phyloP scores from a whole-genome alignment of 805 yeast genomes.

The Wickerhamiella domercqiae region DNA sequence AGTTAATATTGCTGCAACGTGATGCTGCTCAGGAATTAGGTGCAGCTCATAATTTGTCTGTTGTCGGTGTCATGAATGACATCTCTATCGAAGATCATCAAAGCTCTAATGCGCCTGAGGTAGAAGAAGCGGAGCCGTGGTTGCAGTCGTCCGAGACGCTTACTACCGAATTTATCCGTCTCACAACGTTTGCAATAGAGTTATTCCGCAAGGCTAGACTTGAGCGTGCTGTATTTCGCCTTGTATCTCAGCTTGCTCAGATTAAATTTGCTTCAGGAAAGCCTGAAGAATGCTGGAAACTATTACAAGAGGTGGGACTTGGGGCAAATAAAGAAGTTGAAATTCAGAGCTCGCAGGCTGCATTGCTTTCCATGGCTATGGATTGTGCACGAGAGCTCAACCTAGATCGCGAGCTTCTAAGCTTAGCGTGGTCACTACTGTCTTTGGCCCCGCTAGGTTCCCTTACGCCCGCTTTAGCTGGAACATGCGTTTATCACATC shows the following conservation, averaged over 20 bases:
- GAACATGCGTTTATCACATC: slow-evolving; percentile 14
- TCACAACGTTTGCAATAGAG: slow-evolving; percentile 42
- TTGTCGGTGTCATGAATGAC: slow-evolving; percentile 22
- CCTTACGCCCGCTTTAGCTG: slow-evolving; percentile 12
- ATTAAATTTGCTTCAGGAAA: slow-evolving; percentile 41
- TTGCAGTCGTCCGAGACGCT: slow-evolving; percentile 26
- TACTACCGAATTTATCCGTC: slow-evolving; percentile 30
- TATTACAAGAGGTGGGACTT: slow-evolving; percentile 26
- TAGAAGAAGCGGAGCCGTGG: slow-evolving; percentile 14
- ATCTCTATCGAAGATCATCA: slow-evolving; percentile 9
- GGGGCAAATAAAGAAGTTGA: slow-evolving; percentile 1
- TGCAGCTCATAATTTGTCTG: slow-evolving; percentile 16
- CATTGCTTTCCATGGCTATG: slow-evolving; percentile 50
- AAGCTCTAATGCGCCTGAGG: slow-evolving; percentile 9
- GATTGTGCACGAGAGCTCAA: slow-evolving; percentile 36
- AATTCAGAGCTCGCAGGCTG: slow-evolving; percentile 37
- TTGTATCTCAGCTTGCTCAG: slow-evolving; percentile 67
- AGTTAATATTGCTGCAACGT: slow-evolving; percentile 27
- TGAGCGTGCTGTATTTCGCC: slow-evolving; percentile 51
- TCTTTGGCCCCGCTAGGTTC: slow-evolving; percentile 11
- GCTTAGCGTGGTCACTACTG: slow-evolving; percentile 20
- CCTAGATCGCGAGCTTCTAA: slow-evolving; percentile 18
- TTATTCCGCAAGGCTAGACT: slow-evolving; percentile 39
- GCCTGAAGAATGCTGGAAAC: slow-evolving; percentile 43
- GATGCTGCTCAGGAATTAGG: slow-evolving; percentile 25